Percentiles rank a stretch among this genome's conserved stretches.
phyloP scores from a whole-genome alignment of 1,139 yeast genomes.

The Kodamaea fungicola region DNA sequence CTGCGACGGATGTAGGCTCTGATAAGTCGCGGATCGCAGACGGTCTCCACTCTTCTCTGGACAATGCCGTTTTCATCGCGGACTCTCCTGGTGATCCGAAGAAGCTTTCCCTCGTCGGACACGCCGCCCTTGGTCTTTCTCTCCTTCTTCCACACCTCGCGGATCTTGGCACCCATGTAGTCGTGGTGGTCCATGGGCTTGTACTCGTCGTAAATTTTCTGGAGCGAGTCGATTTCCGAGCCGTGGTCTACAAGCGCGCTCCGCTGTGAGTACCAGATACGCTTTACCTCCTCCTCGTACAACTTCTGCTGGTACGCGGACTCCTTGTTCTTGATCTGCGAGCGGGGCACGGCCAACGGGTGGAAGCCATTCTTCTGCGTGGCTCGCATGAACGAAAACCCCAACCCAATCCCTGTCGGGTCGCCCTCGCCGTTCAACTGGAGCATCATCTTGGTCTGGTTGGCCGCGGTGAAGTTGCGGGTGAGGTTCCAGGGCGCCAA shows the following conservation, averaged over 20 bases:
- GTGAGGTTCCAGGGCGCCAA: constrained; percentile 93
- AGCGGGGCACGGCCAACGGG: constrained; percentile 49
- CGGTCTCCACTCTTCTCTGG: constrained; percentile 75
- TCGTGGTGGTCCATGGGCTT: constrained; percentile 37
- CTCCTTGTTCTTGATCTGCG: constrained; percentile 43
- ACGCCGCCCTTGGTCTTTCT: constrained; percentile 23
- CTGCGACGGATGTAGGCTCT: constrained; percentile 80
- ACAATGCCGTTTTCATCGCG: constrained; percentile 83
- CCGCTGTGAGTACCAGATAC: constrained; percentile 90
- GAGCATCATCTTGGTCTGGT: constrained; percentile 95
- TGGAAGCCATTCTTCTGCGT: constrained; percentile 94
- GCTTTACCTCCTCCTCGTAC: constrained; percentile 83
- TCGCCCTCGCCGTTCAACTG: constrained; percentile 97
- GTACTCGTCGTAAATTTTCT: constrained; percentile 37
- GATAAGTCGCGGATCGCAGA: constrained; percentile 82
- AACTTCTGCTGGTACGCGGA: constrained; percentile 85
- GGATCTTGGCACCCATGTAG: constrained; percentile 25
- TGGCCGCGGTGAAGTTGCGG: constrained; percentile 85
- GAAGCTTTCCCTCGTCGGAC: constrained; percentile 37
- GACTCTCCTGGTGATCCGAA: constrained; percentile 75
- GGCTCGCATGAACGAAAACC: constrained; percentile 8
- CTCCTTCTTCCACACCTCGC: constrained; percentile 38
- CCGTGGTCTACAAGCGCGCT: constrained; percentile 52
- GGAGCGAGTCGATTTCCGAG: constrained; percentile 17
- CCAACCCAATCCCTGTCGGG: constrained; percentile 62